These are phyloP conservation scores for Hebeloma cylindrosporum DNA, from an alignment of 768 basidiomycete species.

Conservation along the genomic window DNA sequence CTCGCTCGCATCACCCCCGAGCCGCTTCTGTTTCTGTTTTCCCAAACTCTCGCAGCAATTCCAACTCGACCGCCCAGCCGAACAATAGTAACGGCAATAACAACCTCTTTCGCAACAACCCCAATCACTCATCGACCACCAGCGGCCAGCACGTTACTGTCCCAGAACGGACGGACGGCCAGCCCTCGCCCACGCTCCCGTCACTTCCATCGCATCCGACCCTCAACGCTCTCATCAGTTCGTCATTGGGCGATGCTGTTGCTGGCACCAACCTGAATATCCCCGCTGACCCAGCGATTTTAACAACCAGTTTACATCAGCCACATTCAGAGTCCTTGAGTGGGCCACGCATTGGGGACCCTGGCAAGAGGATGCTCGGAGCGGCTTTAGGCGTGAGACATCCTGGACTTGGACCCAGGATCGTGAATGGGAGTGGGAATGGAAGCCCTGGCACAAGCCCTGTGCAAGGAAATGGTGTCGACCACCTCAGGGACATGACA, in stretches of 20 bases:
- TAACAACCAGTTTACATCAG: slow-evolving; percentile 55
- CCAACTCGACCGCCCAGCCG: slow-evolving; percentile 37
- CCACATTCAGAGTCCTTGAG: slow-evolving; percentile 31
- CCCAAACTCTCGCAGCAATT: slow-evolving; percentile 49
- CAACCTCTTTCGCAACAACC: slow-evolving; percentile 28
- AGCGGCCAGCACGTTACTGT: slow-evolving; percentile 46
- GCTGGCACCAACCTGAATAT: slow-evolving; percentile 34
- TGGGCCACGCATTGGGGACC: slow-evolving; percentile 84
- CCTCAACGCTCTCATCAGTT: slow-evolving; percentile 80
- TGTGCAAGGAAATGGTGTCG: slow-evolving; percentile 44
- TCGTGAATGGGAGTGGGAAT: slow-evolving; percentile 41
- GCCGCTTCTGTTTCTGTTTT: slow-evolving; percentile 66
- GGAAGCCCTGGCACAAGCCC: slow-evolving; percentile 38
- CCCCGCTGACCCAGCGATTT: slow-evolving; percentile 67
- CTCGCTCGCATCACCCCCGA: slow-evolving; percentile 72
- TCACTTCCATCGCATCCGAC: slow-evolving; percentile 81
- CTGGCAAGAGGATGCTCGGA: slow-evolving; percentile 87
- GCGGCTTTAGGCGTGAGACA: slow-evolving; percentile 83
- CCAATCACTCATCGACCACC: slow-evolving; percentile 30
- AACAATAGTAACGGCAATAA: slow-evolving; percentile 37
- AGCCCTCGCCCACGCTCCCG: slow-evolving; percentile 82
- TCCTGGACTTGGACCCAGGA: slow-evolving; percentile 66
- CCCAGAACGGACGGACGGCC: slow-evolving; percentile 51
- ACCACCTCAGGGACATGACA: slow-evolving; percentile 68
- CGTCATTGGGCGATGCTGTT: slow-evolving; percentile 60